phyloP scores from a whole-genome alignment of 2,329 filamentous ascomycete genomes.

The Ceratocystis cacaofunesta region DNA sequence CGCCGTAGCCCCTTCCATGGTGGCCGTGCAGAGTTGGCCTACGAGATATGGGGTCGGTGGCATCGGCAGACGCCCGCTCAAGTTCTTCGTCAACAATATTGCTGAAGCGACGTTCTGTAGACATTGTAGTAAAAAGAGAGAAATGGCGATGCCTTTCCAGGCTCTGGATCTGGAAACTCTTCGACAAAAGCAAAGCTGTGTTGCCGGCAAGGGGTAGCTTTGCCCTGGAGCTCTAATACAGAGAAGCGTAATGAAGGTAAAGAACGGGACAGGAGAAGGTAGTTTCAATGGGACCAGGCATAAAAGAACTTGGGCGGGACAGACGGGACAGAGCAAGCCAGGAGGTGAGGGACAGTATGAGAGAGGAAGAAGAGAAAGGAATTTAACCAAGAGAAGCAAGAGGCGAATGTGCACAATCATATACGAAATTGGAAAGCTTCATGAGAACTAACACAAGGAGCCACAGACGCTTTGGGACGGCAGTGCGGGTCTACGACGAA shows the following conservation, averaged over 20 bases:
- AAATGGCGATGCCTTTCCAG: neutral
- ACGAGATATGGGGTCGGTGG: slow-evolving; percentile 21
- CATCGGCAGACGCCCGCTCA: slow-evolving; percentile 14
- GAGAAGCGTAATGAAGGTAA: too few species aligned
- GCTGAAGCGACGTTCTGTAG: neutral
- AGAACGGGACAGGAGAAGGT: too few species aligned
- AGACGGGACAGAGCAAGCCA: neutral
- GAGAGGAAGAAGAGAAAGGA: neutral
- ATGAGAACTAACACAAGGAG: neutral
- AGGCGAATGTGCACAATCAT: neutral
- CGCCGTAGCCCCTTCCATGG: slow-evolving; percentile 27
- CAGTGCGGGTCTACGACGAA: neutral
- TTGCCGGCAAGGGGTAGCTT: too few species aligned
- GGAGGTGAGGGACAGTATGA: neutral
- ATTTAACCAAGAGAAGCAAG: neutral
- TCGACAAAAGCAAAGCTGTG: neutral
- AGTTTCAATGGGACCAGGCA: neutral
- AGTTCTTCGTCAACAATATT: slow-evolving; percentile 20
- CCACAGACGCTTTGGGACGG: neutral
- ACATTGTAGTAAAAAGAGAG: neutral
- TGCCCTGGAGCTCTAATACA: too few species aligned
- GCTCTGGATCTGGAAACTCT: neutral
- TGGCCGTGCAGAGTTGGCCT: slow-evolving; percentile 21
- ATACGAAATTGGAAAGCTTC: neutral
- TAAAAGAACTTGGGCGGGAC: neutral